Base-by-base conservation (phyloP, 108 stramenopile genomes). In the Fragilariopsis cylindrus region DNA sequence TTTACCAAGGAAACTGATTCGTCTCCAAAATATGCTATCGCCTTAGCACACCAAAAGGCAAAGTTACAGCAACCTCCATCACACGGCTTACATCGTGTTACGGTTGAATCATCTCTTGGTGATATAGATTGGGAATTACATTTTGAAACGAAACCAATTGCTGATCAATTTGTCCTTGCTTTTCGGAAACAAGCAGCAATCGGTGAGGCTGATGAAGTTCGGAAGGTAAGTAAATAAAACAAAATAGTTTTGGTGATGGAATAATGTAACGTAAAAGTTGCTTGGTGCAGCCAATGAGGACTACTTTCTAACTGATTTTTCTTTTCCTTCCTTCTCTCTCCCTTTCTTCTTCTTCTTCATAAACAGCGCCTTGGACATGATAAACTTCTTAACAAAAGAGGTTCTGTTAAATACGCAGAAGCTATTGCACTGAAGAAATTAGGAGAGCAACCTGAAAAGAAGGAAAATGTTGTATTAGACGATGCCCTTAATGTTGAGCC, bases 1-100 rank as follows among this genome's bases (percentile, higher is more conserved):
- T 94, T 79, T 73, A 63, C 64, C 1, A 78, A 81, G 42, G 90
- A 89, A 53, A 72, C 74, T 3, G 71, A 78, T 15, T 47, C 70
- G 13, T 45, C 86, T 6, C 93, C 93, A 18, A 86, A 85, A 80
- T 94, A 88, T 76, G 93, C 93, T n/a, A 81, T 94, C 60, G 85
- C 81, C 42, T 68, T 91, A 54, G 84, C 76, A 44, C 79, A 89
- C 72, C 63, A 85, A 49, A 65, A 63, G 18, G 64, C 74, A 11
- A 65, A 66, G 8, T 47, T 43, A 3, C 41, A 71, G 11, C 49
- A 55, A 6, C 3, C 57, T 19, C 72, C 42, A 62, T 77, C 66
- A 48, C 60, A 57, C 19, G 74, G 74, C 13, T 16, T 66, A 18
- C 48, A 69, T 42, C 58, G 73, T 8, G 87, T 90, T 40, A 65